Evolutionary conservation across 2,329 filamentous ascomycete species (phyloP).

Genomic region (Nannizzia gypsea): DNA sequence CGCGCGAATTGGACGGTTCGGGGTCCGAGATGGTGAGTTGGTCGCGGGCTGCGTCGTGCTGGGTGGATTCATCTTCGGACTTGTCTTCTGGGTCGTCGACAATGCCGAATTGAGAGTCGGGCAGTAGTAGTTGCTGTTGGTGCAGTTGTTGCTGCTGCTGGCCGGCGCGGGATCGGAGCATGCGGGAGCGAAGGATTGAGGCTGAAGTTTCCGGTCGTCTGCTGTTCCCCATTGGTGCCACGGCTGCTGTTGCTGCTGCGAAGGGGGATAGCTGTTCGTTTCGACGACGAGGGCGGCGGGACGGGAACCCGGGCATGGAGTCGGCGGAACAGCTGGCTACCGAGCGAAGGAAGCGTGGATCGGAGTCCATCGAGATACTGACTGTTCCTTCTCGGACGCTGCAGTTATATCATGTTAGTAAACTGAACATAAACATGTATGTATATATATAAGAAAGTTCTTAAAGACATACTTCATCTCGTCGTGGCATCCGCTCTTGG

Average conservation of each 20-base stretch:
- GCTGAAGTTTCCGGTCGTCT: not conserved
- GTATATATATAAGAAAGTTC: no score
- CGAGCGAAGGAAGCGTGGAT: conserved; percentile 62
- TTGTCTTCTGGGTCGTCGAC: conserved; percentile 24
- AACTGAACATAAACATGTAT: conserved; percentile 20
- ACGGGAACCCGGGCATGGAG: not conserved
- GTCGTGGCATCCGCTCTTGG: conserved; percentile 50
- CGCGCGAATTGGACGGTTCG: not conserved
- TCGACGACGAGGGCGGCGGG: conserved; percentile 7
- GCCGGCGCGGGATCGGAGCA: not conserved
- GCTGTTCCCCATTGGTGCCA: not conserved
- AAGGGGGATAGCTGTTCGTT: not conserved
- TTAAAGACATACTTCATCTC: conserved; percentile 63
- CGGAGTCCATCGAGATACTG: conserved; percentile 74
- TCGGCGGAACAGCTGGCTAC: conserved; percentile 28
- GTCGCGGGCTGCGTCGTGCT: not conserved
- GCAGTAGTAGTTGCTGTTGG: not conserved
- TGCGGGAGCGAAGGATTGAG: conserved; percentile 4
- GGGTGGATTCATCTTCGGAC: conserved; percentile 26
- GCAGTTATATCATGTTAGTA: not conserved
- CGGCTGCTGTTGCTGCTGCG: not conserved
- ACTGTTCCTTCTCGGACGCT: conserved; percentile 67
- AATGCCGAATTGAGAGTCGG: not conserved
- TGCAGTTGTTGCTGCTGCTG: not conserved
- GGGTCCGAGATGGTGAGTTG: not conserved